phyloP scores from a whole-genome alignment of 805 yeast species.

The Kuraishia cidri region DNA sequence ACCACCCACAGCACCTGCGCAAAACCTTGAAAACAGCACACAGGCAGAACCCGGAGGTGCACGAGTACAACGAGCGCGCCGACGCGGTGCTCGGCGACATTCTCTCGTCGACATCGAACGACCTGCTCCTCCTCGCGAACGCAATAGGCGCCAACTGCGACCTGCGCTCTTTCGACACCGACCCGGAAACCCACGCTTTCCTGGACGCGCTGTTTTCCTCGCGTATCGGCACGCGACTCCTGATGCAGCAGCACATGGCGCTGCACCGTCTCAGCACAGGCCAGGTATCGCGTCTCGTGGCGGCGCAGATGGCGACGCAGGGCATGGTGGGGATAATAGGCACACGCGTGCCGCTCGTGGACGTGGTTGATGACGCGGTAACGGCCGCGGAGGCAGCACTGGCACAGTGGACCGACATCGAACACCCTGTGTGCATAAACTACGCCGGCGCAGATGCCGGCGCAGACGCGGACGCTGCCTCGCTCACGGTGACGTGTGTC shows the following conservation, averaged over 20 bases:
- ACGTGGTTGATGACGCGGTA: slow-evolving; percentile 1
- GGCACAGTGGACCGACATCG: not conserved
- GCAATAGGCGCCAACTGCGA: not conserved
- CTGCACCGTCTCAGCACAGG: not conserved
- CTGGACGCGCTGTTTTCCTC: not conserved
- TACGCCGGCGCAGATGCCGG: not conserved
- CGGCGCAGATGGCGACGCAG: not conserved
- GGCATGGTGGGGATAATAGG: slow-evolving; percentile 1
- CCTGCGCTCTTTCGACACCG: not conserved
- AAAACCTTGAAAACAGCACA: not conserved
- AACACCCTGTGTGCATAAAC: too few relatives aligned
- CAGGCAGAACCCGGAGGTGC: not conserved
- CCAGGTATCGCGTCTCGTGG: not conserved
- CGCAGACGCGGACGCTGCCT: not conserved
- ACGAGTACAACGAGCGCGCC: not conserved
- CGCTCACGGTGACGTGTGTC: slow-evolving; percentile 11
- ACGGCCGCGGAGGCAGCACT: slow-evolving; percentile 1
- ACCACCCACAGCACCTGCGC: not conserved
- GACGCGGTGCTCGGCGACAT: not conserved
- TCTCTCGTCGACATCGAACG: not conserved
- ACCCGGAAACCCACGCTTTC: not conserved
- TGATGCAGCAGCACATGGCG: slow-evolving; percentile 1
- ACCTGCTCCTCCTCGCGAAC: not conserved
- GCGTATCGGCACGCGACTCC: not conserved
- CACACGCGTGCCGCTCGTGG: not conserved